Percentiles rank a stretch among this genome's conserved stretches.
Evolutionary conservation across 1,139 yeast genomes (phyloP).

Genomic region (Sugiyamaella novakii): DNA sequence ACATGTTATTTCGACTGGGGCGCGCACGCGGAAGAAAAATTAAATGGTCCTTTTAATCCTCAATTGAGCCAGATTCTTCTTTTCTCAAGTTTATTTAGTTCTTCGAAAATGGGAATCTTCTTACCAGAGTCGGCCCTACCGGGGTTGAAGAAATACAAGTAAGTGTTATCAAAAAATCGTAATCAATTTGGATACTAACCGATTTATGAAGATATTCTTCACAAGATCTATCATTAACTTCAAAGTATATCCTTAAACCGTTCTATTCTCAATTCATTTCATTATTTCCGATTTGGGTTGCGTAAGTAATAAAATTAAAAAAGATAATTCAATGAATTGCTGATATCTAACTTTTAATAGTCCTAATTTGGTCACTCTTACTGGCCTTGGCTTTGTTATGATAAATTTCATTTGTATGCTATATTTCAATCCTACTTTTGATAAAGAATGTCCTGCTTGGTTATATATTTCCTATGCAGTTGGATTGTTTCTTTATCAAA

Average conservation of each 20-base stretch:
- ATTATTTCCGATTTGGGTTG: slow-evolving; percentile 82
- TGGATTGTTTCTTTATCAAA: slow-evolving; percentile 87
- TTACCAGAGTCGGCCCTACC: slow-evolving; percentile 61
- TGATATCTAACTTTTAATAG: slow-evolving; percentile 1
- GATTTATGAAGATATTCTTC: slow-evolving; percentile 51
- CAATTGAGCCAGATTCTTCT: no score
- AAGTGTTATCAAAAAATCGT: slow-evolving; percentile 39
- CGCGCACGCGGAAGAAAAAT: no score
- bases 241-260: slow-evolving; percentile 73
- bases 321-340: background rate
- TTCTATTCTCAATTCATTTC: slow-evolving; percentile 70
- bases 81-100: no score
- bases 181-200: no score
- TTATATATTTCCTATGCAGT: slow-evolving; percentile 76
- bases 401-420: slow-evolving; percentile 66
- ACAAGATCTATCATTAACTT: slow-evolving; percentile 78
- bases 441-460: slow-evolving; percentile 71
- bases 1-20: no score
- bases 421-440: slow-evolving; percentile 70
- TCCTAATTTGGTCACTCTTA: slow-evolving; percentile 75
- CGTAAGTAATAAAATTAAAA: slow-evolving; percentile 41
- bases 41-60: no score
- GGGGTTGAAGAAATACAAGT: slow-evolving; percentile 69
- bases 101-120: slow-evolving; percentile 64
- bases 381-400: slow-evolving; percentile 72